Percentiles rank a stretch among this genome's conserved stretches.
phyloP scores from a whole-genome alignment of 805 yeast genomes.

The Ogataea allantospora region DNA sequence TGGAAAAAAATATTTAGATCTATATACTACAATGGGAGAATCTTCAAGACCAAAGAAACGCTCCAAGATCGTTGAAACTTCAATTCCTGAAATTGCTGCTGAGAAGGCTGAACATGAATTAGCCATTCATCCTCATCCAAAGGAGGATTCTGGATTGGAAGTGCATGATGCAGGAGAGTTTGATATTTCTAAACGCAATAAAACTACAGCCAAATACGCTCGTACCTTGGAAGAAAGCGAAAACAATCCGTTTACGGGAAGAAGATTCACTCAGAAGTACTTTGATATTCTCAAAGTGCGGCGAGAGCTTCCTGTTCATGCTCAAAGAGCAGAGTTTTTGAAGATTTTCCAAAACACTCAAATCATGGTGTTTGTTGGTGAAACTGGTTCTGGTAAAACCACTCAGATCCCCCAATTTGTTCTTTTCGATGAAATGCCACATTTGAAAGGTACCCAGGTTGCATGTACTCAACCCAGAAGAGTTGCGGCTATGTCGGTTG shows the following conservation, averaged over 20 bases:
- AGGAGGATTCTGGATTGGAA: conserved; percentile 36
- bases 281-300: conserved; percentile 74
- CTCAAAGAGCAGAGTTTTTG: conserved; percentile 87
- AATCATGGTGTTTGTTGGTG: conserved; percentile 98
- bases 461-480: conserved; percentile 98
- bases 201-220: conserved; percentile 67
- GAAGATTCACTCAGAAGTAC: conserved; percentile 59
- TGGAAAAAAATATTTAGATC: conserved; percentile 1
- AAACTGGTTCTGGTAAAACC: conserved; percentile 98
- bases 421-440: conserved; percentile 88
- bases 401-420: conserved; percentile 98
- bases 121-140: conserved; percentile 46
- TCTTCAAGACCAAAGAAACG: conserved; percentile 47
- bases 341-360: conserved; percentile 81
- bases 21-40: conserved; percentile 23
- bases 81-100: conserved; percentile 63
- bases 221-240: conserved; percentile 54
- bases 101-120: conserved; percentile 62
- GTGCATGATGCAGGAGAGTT: conserved; percentile 71
- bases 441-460: conserved; percentile 74
- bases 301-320: conserved; percentile 89
- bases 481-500: conserved; percentile 99
- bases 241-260: conserved; percentile 79
- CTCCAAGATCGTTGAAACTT: conserved; percentile 46
- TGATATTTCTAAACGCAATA: conserved; percentile 49